Evolutionary conservation across 176 grass and related monocot genomes (phyloP).

Genomic region (Eremochloa ophiuroides): DNA sequence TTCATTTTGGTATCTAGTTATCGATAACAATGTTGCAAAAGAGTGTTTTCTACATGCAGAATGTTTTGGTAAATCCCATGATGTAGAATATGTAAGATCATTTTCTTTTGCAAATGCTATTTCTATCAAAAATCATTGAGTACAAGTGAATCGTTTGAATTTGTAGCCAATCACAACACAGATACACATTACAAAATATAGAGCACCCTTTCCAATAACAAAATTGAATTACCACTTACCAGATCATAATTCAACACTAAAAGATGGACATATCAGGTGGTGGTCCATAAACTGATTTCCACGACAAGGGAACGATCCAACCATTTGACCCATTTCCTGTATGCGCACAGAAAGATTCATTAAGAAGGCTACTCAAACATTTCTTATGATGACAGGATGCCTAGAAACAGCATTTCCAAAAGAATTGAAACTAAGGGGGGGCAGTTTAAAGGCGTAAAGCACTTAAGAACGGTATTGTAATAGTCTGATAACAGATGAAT

Average conservation of each 20-base stretch:
- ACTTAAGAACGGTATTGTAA: neutral
- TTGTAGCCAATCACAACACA: neutral
- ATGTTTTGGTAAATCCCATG: neutral
- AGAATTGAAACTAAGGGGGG: neutral
- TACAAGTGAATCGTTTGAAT: neutral
- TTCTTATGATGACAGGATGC: constrained; percentile 17
- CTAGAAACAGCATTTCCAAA: neutral
- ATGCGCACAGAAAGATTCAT: neutral
- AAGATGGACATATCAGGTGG: constrained; percentile 85
- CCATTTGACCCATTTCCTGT: constrained; percentile 59
- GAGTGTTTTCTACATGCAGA: neutral
- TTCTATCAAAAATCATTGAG: neutral
- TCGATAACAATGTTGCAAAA: neutral
- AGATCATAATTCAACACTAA: constrained; percentile 30
- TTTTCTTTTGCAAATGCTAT: neutral
- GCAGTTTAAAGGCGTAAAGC: neutral
- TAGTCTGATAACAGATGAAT: neutral
- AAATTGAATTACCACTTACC: constrained; percentile 24
- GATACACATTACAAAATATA: neutral
- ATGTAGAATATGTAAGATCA: neutral
- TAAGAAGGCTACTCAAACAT: constrained; percentile 1
- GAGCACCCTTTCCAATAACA: neutral
- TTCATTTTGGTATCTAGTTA: neutral
- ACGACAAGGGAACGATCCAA: constrained; percentile 81
- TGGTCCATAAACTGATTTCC: constrained; percentile 94